Evolutionary conservation across 352 stramenopile species (phyloP).

Genomic region (Globisporangium lucens): DNA sequence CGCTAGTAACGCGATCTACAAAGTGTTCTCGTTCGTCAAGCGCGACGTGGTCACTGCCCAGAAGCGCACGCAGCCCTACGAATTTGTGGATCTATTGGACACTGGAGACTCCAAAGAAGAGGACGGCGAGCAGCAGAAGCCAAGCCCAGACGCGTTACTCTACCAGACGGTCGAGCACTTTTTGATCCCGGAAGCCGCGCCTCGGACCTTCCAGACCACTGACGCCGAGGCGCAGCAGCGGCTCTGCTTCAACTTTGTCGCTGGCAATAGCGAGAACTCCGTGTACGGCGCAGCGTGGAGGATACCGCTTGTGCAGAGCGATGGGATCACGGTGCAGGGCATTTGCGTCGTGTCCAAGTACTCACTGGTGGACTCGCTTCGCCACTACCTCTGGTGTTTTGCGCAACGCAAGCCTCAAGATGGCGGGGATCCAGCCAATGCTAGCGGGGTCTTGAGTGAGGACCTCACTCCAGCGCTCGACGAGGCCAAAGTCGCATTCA

Average conservation of each 20-base stretch:
- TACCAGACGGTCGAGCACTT: conserved; percentile 42
- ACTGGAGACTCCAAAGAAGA: background rate
- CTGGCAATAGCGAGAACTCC: conserved; percentile 28
- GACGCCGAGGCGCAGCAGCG: conserved; percentile 14
- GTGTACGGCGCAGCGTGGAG: conserved; percentile 49
- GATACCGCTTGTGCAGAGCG: conserved; percentile 7
- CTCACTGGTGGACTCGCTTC: conserved; percentile 47
- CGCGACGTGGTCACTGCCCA: conserved; percentile 1
- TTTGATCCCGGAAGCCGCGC: conserved; percentile 31
- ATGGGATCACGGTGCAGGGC: conserved; percentile 19
- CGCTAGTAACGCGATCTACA: conserved; percentile 25
- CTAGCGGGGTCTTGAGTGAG: background rate
- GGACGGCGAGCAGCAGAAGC: background rate
- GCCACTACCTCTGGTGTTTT: conserved; percentile 32
- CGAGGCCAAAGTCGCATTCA: background rate
- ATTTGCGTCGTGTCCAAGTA: conserved; percentile 57
- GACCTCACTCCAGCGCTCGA: background rate
- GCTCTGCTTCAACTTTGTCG: conserved; percentile 57
- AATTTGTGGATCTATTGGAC: conserved; percentile 7
- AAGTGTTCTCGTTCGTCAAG: conserved; percentile 23
- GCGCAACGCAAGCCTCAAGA: conserved; percentile 1
- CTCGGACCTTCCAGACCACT: conserved; percentile 12
- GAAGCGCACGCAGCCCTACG: background rate
- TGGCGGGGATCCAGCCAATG: background rate
- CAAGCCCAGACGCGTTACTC: background rate